Conservation (phyloP, 345 rosid species). For the Eucalyptus sp. region DNA sequence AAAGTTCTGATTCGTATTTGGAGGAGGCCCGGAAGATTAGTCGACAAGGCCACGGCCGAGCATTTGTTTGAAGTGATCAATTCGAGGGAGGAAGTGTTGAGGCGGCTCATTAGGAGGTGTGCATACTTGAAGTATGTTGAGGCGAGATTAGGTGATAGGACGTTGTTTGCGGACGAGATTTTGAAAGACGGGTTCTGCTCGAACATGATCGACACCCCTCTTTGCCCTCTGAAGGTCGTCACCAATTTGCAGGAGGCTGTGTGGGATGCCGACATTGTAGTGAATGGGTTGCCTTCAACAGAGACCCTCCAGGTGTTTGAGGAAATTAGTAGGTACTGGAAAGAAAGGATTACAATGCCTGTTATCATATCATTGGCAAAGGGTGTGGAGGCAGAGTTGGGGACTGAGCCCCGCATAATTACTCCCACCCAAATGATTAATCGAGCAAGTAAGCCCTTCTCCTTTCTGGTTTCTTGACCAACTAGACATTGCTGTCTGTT, state of each 20-base stretch:
- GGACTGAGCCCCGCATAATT: slow-evolving; percentile 68
- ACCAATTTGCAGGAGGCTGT: slow-evolving; percentile 95
- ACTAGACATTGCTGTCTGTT: not conserved
- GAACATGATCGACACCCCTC: slow-evolving; percentile 92
- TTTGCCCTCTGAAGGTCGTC: slow-evolving; percentile 90
- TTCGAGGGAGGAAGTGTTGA: slow-evolving; percentile 80
- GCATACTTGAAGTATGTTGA: slow-evolving; percentile 94
- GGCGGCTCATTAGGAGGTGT: slow-evolving; percentile 89
- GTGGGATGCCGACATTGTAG: slow-evolving; percentile 97
- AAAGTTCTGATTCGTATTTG: slow-evolving; percentile 88
- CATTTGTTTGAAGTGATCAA: slow-evolving; percentile 97
- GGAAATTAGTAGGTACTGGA: slow-evolving; percentile 82
- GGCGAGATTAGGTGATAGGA: slow-evolving; percentile 90
- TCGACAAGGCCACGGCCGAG: slow-evolving; percentile 70
- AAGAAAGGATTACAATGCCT: slow-evolving; percentile 70
- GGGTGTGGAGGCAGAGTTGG: slow-evolving; percentile 84
- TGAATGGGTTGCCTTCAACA: slow-evolving; percentile 93
- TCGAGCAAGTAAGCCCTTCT: slow-evolving; percentile 65
- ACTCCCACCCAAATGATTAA: slow-evolving; percentile 93
- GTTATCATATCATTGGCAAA: slow-evolving; percentile 80
- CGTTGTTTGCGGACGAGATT: slow-evolving; percentile 80
- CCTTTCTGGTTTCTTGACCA: not conserved
- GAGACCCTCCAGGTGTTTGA: slow-evolving; percentile 79
- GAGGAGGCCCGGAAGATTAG: slow-evolving; percentile 78
- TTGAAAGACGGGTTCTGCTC: slow-evolving; percentile 93